A percentile compares a stretch with the other conserved stretches of the same genome.
Conservation (phyloP, 2,329 filamentous ascomycete species). For the Venturia nashicola region DNA sequence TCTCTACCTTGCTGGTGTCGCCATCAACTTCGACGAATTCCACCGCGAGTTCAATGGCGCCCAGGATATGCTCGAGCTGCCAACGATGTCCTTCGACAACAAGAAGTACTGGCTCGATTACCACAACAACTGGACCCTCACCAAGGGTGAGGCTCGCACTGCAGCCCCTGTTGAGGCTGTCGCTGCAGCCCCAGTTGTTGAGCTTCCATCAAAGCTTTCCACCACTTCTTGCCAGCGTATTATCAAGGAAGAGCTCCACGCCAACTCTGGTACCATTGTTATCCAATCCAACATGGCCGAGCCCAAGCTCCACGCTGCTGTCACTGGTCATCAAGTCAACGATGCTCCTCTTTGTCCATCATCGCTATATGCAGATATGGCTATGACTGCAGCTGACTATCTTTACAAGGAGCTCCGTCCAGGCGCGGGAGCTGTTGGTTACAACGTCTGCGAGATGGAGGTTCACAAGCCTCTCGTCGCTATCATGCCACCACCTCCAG, state of each 20-base stretch:
- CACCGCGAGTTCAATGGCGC: constrained; percentile 48
- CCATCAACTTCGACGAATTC: constrained; percentile 60
- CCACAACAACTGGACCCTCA: constrained; percentile 58
- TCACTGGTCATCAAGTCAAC: constrained; percentile 56
- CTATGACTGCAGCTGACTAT: constrained; percentile 53
- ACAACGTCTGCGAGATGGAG: constrained; percentile 56
- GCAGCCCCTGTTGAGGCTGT: constrained; percentile 27
- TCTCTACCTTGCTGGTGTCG: constrained; percentile 49
- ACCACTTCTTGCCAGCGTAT: constrained; percentile 56
- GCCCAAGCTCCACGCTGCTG: constrained; percentile 48
- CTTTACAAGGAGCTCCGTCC: constrained; percentile 52
- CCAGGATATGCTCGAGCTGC: constrained; percentile 50
- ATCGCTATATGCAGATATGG: constrained; percentile 51
- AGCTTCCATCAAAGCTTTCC: constrained; percentile 42
- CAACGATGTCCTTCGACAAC: constrained; percentile 55
- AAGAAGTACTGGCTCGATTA: constrained; percentile 66
- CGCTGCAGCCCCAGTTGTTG: constrained; percentile 25
- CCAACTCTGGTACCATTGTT: constrained; percentile 45
- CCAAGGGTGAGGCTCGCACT: constrained; percentile 48
- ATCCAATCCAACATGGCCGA: constrained; percentile 56
- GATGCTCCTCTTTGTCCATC: constrained; percentile 55
- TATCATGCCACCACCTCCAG: constrained; percentile 33
- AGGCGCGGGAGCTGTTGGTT: constrained; percentile 41
- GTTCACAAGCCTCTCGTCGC: constrained; percentile 59
- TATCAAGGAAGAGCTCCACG: constrained; percentile 49